A percentile compares a stretch with the other conserved stretches of the same genome.
phyloP scores from a whole-genome alignment of 257 asterid genomes.

The Scutellaria baicalensis region DNA sequence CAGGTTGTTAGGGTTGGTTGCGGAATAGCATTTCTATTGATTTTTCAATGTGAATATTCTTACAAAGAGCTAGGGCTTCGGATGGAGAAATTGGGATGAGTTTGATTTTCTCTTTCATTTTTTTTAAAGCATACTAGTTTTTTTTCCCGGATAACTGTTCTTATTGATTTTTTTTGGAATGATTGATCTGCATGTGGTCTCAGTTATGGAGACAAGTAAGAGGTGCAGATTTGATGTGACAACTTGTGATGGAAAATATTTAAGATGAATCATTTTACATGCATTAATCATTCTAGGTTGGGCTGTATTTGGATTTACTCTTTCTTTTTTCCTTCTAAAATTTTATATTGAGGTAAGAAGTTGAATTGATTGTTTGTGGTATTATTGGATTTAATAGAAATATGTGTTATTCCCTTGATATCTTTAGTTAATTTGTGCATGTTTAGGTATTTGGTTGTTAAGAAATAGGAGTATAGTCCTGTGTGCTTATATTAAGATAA shows the following conservation, averaged over 20 bases:
- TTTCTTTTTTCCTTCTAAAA: background rate
- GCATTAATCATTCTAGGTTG: background rate
- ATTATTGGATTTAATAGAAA: background rate
- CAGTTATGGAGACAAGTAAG: background rate
- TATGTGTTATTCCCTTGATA: background rate
- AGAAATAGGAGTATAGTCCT: background rate
- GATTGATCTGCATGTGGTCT: conserved; percentile 15
- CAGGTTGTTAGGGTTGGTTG: conserved; percentile 24
- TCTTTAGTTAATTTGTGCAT: background rate
- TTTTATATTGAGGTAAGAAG: background rate
- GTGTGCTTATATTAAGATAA: background rate
- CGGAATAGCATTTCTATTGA: background rate
- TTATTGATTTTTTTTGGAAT: background rate
- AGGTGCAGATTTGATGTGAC: conserved; percentile 8
- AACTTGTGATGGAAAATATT: background rate
- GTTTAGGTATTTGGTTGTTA: background rate
- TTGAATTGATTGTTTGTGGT: conserved; percentile 1
- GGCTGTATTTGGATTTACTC: background rate
- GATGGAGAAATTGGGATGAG: conserved; percentile 1
- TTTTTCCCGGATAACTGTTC: background rate
- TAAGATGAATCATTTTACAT: background rate
- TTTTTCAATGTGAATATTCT: background rate
- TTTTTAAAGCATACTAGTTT: background rate
- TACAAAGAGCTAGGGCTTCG: background rate
- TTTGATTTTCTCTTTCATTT: background rate